Conservation (phyloP, 306 rosid genomes). For the Vigna hirtella region DNA sequence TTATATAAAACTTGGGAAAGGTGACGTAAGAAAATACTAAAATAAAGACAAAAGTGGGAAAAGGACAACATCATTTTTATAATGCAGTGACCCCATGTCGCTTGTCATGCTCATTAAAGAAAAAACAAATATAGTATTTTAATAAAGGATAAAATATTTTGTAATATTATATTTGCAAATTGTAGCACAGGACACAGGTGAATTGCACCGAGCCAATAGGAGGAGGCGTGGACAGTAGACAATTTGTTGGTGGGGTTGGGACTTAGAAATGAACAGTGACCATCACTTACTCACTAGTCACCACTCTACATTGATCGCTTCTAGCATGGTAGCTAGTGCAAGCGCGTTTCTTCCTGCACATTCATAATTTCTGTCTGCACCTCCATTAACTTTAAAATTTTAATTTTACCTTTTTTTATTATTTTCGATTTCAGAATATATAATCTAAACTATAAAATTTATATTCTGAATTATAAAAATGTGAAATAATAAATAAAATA, state of each 20-base stretch:
- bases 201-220: conserved; percentile 52
- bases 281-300: conserved; percentile 38
- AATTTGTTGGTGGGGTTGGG: conserved; percentile 52
- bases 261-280: conserved; percentile 30
- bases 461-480: no score
- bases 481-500: no score
- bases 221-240: conserved; percentile 30
- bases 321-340: no score
- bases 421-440: no score
- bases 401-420: no score
- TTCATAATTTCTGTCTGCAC: no score
- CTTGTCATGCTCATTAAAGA: conserved; percentile 45
- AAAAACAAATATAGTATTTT: background rate
- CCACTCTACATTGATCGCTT: background rate
- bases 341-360: no score
- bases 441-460: no score
- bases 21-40: conserved; percentile 49
- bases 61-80: conserved; percentile 55
- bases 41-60: conserved; percentile 73
- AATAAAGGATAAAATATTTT: background rate
- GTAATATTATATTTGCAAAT: conserved; percentile 58
- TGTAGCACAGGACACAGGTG: conserved; percentile 47
- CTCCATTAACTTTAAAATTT: no score
- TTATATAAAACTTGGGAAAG: conserved; percentile 36
- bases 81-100: conserved; percentile 60